Evolutionary conservation across 306 rosid genomes (phyloP).

Genomic region (Cucurbita moschata): DNA sequence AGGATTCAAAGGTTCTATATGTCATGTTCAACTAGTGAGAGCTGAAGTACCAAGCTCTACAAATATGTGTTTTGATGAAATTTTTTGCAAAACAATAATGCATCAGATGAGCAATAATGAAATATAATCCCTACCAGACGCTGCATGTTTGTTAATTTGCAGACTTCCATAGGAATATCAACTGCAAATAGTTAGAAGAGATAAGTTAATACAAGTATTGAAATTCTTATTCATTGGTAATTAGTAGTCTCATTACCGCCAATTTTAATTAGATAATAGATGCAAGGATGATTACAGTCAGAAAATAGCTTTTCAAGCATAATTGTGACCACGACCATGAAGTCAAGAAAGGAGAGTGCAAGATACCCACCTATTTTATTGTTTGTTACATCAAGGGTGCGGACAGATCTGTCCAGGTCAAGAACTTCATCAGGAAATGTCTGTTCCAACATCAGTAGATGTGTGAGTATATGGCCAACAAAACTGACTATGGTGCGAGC

Average conservation of each 20-base stretch:
- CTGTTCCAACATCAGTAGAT: slow-evolving; percentile 19
- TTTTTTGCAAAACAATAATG: not conserved
- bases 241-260: not conserved
- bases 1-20: not conserved
- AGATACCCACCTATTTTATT: slow-evolving; percentile 54
- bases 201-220: not conserved
- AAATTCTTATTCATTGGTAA: not conserved
- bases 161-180: slow-evolving; percentile 64
- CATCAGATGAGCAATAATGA: slow-evolving; percentile 5
- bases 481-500: not conserved
- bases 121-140: slow-evolving; percentile 46
- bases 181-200: slow-evolving; percentile 33
- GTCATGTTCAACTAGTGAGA: not conserved
- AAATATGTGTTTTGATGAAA: not conserved
- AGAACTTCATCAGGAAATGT: slow-evolving; percentile 75
- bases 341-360: slow-evolving; percentile 1
- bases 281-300: not conserved
- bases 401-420: slow-evolving; percentile 61
- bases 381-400: slow-evolving; percentile 70
- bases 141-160: slow-evolving; percentile 69
- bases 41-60: not conserved
- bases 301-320: not conserved
- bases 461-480: not conserved
- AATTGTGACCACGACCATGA: not conserved
- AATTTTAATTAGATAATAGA: not conserved